Base-by-base conservation (phyloP, 2,329 filamentous ascomycete species). In the Fusarium citri region DNA sequence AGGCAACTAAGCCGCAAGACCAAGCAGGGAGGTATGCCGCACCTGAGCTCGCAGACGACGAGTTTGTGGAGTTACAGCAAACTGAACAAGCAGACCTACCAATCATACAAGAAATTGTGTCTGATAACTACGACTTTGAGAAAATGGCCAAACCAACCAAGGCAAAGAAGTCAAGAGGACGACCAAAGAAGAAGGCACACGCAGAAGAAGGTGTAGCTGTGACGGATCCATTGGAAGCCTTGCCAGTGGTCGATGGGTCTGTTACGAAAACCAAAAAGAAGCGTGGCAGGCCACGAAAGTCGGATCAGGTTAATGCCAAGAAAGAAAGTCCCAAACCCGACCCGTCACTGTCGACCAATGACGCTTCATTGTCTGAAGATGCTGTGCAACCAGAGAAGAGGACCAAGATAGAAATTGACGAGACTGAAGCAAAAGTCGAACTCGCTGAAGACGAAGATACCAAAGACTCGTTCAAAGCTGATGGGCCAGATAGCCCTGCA, bases 251-350 rank as follows among this genome's bases (percentile, higher is more conserved):
- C 45, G 58, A 41, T 31, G 68, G 69, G 37, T 37, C 41, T 18
- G 43, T 37, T 26, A 49, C 50, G 34, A 71, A 65, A 42, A 43
- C 67, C 55, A 80, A 78, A 57, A 82, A 78, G 72, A 82, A 78
- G 62, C 77, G 83, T 51, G 83, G 84, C 6, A 78, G 83, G 22
- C 83, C 83, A 18, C 80, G 77, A 60, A 85, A 84, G 59, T 66
- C 72, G 4, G 76, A 76, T 25, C 74, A 74, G 43, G 56, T 41
- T 50, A 16, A 59, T 40, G 31, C 54, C 22, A 51, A 55, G 8
- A 59, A 66, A 12, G 41, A 71, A 11, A 68, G 45, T 16, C 59
- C 55, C 8, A 47, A 64, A 16, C 16, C 60, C 15, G 51, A 48
- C n/a, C 43, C 46, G 14, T 53, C 42, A 23, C 18, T 37, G 8